Conservation (phyloP, 2,329 filamentous ascomycete genomes). For the Cercospora sojina region DNA sequence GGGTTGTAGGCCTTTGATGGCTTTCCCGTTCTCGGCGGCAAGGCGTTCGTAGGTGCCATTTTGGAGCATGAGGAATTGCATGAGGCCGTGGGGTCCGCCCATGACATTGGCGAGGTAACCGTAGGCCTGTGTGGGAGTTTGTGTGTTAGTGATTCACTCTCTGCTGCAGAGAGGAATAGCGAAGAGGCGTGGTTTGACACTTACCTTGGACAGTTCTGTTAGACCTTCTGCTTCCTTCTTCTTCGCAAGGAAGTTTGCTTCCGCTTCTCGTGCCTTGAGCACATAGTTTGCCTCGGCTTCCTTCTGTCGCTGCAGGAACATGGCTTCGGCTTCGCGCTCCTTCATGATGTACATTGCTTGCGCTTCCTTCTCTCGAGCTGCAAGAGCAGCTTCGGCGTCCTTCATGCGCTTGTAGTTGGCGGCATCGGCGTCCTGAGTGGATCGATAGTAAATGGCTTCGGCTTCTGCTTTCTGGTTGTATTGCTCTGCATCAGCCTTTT, state of each 20-base stretch:
- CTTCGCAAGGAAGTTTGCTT: constrained; percentile 59
- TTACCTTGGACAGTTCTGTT: constrained; percentile 7
- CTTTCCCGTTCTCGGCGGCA: constrained; percentile 73
- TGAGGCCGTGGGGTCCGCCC: constrained; percentile 72
- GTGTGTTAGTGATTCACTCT: neutral
- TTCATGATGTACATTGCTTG: constrained; percentile 40
- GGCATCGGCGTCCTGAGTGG: constrained; percentile 45
- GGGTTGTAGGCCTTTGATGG: constrained; percentile 73
- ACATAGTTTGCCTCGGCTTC: constrained; percentile 38
- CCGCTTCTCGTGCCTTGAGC: constrained; percentile 53
- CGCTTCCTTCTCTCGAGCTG: constrained; percentile 28
- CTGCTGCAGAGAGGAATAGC: too few species aligned
- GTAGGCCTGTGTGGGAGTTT: constrained; percentile 55
- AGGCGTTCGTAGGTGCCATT: constrained; percentile 75
- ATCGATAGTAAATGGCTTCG: constrained; percentile 53
- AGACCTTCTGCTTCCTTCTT: constrained; percentile 70
- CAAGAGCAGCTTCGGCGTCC: constrained; percentile 33
- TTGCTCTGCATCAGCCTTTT: constrained; percentile 51
- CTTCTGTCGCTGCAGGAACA: constrained; percentile 22
- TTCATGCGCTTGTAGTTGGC: constrained; percentile 38
- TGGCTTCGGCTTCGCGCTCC: constrained; percentile 46
- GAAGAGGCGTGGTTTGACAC: neutral
- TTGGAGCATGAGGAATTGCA: constrained; percentile 87
- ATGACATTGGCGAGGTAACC: constrained; percentile 68
- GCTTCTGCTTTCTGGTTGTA: constrained; percentile 63